These are phyloP conservation scores for Kernera saxatilis DNA, from an alignment of 345 rosid species.

Conservation along the genomic window DNA sequence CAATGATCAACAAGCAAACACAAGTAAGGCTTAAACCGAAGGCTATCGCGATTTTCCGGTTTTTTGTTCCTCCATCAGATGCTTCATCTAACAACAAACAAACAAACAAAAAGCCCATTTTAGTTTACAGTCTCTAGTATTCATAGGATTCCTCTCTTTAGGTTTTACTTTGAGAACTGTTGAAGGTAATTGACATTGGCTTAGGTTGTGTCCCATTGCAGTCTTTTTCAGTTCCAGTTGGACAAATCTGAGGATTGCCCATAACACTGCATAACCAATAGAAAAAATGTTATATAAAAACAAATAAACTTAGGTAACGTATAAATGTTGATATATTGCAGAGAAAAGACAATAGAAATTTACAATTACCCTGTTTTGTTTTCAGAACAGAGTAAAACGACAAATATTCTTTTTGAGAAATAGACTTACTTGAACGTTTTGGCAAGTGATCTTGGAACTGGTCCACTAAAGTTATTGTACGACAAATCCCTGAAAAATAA, in stretches of 20 bases:
- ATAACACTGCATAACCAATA: slow-evolving; percentile 43
- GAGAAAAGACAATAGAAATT: neutral
- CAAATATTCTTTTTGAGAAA: neutral
- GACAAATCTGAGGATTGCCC: slow-evolving; percentile 85
- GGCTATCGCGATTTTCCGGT: slow-evolving; percentile 63
- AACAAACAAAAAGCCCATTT: neutral
- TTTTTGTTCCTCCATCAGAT: slow-evolving; percentile 40
- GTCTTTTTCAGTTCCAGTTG: slow-evolving; percentile 47
- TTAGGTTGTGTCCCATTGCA: slow-evolving; percentile 55
- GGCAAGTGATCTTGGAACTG: slow-evolving; percentile 43
- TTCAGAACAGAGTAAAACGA: neutral
- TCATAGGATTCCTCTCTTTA: neutral
- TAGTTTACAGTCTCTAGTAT: neutral
- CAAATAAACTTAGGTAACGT: slow-evolving; percentile 2
- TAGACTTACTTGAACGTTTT: slow-evolving; percentile 68
- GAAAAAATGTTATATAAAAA: neutral
- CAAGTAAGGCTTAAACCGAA: slow-evolving; percentile 63
- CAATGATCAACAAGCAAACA: slow-evolving; percentile 53
- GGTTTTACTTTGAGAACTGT: slow-evolving; percentile 46
- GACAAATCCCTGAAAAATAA: slow-evolving; percentile 50
- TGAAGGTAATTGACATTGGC: slow-evolving; percentile 40
- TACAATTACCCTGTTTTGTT: neutral
- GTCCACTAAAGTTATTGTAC: slow-evolving; percentile 57
- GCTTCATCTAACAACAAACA: slow-evolving; percentile 38
- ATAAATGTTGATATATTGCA: neutral